Percentiles rank a stretch among this genome's conserved stretches.
Evolutionary conservation across 768 basidiomycete genomes (phyloP).

Genomic region (Amanita subjunquillea): DNA sequence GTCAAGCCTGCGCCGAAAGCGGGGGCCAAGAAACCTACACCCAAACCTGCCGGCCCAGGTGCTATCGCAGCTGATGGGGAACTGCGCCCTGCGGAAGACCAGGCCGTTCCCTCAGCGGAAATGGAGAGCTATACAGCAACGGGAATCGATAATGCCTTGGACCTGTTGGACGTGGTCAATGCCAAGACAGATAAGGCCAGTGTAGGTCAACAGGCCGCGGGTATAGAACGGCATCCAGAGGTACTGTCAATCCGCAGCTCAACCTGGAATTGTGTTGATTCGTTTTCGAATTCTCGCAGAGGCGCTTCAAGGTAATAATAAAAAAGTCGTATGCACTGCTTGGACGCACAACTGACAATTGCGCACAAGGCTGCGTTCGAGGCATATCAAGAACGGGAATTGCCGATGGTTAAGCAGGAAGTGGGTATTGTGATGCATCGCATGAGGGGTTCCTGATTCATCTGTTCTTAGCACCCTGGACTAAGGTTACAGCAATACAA

Average conservation of each 20-base stretch:
- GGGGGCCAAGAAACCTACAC: constrained; percentile 31
- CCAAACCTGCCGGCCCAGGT: constrained; percentile 73
- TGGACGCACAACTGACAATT: neutral
- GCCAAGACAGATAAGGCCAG: constrained; percentile 92
- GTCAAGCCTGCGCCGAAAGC: constrained; percentile 58
- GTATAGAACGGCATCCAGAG: constrained; percentile 88
- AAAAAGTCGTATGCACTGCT: constrained; percentile 4
- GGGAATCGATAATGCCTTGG: constrained; percentile 85
- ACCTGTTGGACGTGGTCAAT: constrained; percentile 80
- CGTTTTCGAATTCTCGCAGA: constrained; percentile 29
- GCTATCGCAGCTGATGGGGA: constrained; percentile 71
- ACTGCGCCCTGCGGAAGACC: constrained; percentile 19
- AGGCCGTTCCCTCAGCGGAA: constrained; percentile 18
- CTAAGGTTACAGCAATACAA: constrained; percentile 87
- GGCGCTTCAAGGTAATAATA: constrained; percentile 70
- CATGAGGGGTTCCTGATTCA: constrained; percentile 5
- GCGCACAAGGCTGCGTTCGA: constrained; percentile 70
- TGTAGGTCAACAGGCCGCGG: constrained; percentile 77
- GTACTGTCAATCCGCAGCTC: constrained; percentile 28
- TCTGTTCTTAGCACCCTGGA: constrained; percentile 61
- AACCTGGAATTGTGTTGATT: constrained; percentile 6
- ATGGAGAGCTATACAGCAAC: constrained; percentile 72
- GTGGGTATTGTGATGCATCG: constrained; percentile 24
- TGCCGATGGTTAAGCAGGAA: constrained; percentile 69
- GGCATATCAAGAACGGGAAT: constrained; percentile 79